These are phyloP conservation scores for Candida sanyaensis DNA, from an alignment of 1,139 yeast genomes.

Conservation along the genomic window DNA sequence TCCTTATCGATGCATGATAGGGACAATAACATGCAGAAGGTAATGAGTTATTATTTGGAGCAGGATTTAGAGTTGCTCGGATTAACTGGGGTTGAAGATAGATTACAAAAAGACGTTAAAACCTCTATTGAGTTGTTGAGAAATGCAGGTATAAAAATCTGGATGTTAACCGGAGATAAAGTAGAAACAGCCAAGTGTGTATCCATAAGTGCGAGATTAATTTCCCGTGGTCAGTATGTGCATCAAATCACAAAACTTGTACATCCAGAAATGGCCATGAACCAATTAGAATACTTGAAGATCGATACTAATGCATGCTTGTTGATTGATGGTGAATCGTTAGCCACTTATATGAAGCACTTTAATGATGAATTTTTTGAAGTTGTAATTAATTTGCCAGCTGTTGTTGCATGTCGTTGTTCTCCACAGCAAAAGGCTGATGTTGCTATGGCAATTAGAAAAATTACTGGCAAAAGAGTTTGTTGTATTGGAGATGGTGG, in stretches of 20 bases:
- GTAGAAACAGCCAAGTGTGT: slow-evolving; percentile 98
- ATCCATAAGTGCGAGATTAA: slow-evolving; percentile 88
- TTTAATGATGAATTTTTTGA: slow-evolving; percentile 72
- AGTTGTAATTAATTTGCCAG: slow-evolving; percentile 75
- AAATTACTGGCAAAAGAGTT: slow-evolving; percentile 81
- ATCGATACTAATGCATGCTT: slow-evolving; percentile 73
- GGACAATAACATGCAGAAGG: slow-evolving; percentile 70
- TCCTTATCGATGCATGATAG: slow-evolving; percentile 77
- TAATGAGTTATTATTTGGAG: slow-evolving; percentile 71
- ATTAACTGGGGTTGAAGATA: slow-evolving; percentile 96
- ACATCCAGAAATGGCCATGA: slow-evolving; percentile 65
- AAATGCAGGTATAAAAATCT: slow-evolving; percentile 94
- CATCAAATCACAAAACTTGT: slow-evolving; percentile 75
- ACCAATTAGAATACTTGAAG: slow-evolving; percentile 69
- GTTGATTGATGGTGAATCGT: slow-evolving; percentile 91
- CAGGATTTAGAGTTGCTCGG: slow-evolving; percentile 85
- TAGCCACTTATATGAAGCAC: slow-evolving; percentile 65
- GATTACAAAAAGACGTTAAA: slow-evolving; percentile 86
- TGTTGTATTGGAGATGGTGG: slow-evolving; percentile 99
- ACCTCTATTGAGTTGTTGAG: slow-evolving; percentile 87
- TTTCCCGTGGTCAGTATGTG: slow-evolving; percentile 90
- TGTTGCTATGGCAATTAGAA: slow-evolving; percentile 78
- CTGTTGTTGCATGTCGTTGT: slow-evolving; percentile 97
- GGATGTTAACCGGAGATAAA: slow-evolving; percentile 99
- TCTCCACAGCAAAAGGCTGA: slow-evolving; percentile 99